phyloP scores from a whole-genome alignment of 495 filamentous ascomycete genomes.

The Poronia punctata region DNA sequence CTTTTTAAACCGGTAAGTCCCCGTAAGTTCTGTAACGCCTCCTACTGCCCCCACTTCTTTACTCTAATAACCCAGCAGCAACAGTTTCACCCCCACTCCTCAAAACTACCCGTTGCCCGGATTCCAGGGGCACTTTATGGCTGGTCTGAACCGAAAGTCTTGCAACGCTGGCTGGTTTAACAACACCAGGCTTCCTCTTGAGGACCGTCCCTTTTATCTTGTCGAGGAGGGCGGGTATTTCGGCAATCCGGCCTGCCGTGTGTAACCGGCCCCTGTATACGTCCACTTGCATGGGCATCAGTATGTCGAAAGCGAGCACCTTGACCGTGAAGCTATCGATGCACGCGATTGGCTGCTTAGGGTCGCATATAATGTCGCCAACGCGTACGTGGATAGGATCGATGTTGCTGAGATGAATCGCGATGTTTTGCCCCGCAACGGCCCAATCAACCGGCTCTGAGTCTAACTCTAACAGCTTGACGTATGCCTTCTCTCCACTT shows the following conservation, averaged over 20 bases:
- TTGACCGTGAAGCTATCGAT: constrained; percentile 69
- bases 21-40: neutral
- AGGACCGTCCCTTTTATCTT: constrained; percentile 59
- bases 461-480: constrained; percentile 74
- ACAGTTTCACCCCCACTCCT: constrained; percentile 73
- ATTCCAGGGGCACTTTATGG: constrained; percentile 69
- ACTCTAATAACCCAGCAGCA: constrained; percentile 80
- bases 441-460: constrained; percentile 74
- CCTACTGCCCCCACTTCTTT: constrained; percentile 8
- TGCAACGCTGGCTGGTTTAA: constrained; percentile 67
- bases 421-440: constrained; percentile 87
- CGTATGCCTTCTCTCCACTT: constrained; percentile 64
- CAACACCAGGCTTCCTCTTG: constrained; percentile 80
- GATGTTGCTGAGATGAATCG: constrained; percentile 77
- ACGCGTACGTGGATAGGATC: constrained; percentile 71
- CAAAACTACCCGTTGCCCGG: constrained; percentile 70
- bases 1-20: neutral
- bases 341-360: constrained; percentile 58
- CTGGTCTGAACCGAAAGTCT: constrained; percentile 63
- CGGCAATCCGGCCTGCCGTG: constrained; percentile 63
- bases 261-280: constrained; percentile 80
- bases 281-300: constrained; percentile 84
- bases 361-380: constrained; percentile 78
- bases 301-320: constrained; percentile 78
- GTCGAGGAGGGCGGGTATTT: constrained; percentile 65